These are phyloP conservation scores for Amylostereum chailletii DNA, from an alignment of 1,284 basidiomycete genomes.

Conservation along the genomic window DNA sequence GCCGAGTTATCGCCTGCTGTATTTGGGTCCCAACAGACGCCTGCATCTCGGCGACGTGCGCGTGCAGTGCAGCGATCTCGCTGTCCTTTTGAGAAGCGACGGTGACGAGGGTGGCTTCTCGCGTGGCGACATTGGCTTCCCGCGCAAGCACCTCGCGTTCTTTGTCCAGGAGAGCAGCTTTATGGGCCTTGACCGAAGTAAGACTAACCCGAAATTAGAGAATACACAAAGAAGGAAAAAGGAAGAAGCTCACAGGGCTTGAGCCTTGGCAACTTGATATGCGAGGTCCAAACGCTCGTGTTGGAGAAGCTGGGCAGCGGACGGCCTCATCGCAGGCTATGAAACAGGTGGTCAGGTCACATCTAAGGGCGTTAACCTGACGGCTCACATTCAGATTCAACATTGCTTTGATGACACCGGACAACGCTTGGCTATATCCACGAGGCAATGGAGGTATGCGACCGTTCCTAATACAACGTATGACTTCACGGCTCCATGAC, in stretches of 20 bases:
- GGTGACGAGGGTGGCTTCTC: constrained; percentile 40
- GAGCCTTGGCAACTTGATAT: constrained; percentile 65
- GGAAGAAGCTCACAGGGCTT: constrained; percentile 56
- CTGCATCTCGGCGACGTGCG: constrained; percentile 27
- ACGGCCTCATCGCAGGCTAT: constrained; percentile 78
- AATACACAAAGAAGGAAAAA: not conserved
- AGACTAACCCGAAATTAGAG: constrained; percentile 32
- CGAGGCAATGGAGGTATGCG: constrained; percentile 81
- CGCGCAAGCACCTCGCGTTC: constrained; percentile 63
- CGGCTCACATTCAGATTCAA: constrained; percentile 70
- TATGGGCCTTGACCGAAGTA: constrained; percentile 52
- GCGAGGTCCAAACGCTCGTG: constrained; percentile 71
- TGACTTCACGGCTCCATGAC: not conserved
- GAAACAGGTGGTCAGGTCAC: not conserved
- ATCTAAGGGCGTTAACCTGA: constrained; percentile 1
- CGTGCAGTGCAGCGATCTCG: constrained; percentile 45
- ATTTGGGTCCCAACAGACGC: constrained; percentile 41
- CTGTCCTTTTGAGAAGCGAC: constrained; percentile 47
- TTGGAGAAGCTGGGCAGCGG: constrained; percentile 68
- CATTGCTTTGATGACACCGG: constrained; percentile 79
- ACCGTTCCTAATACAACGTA: constrained; percentile 49
- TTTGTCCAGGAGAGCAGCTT: constrained; percentile 34
- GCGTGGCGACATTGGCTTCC: constrained; percentile 45
- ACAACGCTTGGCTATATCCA: constrained; percentile 68
- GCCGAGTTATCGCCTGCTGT: constrained; percentile 49